Conservation (phyloP, 257 asterid genomes). For the Buddleja alternifolia region DNA sequence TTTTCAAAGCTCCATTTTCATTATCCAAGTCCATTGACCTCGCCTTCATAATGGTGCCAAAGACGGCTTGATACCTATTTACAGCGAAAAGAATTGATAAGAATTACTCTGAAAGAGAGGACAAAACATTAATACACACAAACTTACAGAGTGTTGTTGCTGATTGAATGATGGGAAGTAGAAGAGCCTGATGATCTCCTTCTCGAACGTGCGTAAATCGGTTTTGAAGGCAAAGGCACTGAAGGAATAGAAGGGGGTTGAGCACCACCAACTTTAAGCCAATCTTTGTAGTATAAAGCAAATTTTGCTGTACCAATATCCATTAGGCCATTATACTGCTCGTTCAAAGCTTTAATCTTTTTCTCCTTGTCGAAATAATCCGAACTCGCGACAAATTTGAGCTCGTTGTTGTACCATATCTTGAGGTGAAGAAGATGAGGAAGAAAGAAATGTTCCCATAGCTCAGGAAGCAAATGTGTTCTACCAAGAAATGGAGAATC, state of each 20-base stretch:
- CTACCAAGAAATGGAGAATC: conserved; percentile 71
- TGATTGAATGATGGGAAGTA: conserved; percentile 39
- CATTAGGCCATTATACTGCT: conserved; percentile 55
- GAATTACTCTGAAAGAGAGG: background rate
- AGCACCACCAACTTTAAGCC: conserved; percentile 82
- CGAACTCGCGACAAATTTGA: conserved; percentile 43
- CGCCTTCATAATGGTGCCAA: conserved; percentile 50
- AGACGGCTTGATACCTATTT: conserved; percentile 63
- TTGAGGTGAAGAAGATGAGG: conserved; percentile 88
- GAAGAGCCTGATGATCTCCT: conserved; percentile 61
- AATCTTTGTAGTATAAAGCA: conserved; percentile 70
- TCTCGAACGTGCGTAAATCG: conserved; percentile 42
- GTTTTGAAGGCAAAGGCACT: conserved; percentile 59
- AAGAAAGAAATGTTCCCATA: conserved; percentile 85
- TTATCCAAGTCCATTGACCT: conserved; percentile 43
- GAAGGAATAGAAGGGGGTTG: conserved; percentile 69
- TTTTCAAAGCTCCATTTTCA: conserved; percentile 32
- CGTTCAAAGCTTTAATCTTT: conserved; percentile 47
- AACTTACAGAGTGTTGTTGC: conserved; percentile 66
- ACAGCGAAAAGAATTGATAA: background rate
- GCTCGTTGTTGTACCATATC: conserved; percentile 71
- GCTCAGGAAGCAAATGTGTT: conserved; percentile 67
- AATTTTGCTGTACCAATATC: conserved; percentile 67
- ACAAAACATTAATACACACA: background rate
- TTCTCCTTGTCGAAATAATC: conserved; percentile 40